phyloP scores from a whole-genome alignment of 768 basidiomycete genomes.

The Strobilomyces echinocephalus region DNA sequence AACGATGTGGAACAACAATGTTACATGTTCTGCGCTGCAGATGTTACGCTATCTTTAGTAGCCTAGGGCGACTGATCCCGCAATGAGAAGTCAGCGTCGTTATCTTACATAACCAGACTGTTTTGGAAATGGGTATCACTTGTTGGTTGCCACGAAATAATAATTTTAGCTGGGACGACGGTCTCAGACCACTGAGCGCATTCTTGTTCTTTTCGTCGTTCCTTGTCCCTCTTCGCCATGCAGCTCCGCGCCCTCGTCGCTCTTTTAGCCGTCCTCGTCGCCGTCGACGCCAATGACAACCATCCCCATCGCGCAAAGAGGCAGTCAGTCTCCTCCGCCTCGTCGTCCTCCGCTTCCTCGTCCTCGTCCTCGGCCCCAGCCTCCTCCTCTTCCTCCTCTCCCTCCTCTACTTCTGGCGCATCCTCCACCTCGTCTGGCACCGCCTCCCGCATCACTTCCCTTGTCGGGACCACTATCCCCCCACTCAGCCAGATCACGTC shows the following conservation, averaged over 20 bases:
- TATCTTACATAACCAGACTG: too few species aligned
- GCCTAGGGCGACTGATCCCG: too few species aligned
- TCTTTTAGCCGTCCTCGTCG: conserved; percentile 41
- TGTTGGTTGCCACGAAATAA: background rate
- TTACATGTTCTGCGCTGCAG: too few species aligned
- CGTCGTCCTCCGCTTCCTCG: conserved; percentile 4
- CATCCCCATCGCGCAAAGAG: conserved; percentile 39
- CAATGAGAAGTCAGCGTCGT: too few species aligned
- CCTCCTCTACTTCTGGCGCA: background rate
- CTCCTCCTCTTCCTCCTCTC: background rate
- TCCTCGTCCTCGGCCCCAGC: conserved; percentile 2
- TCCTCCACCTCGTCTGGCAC: conserved; percentile 6
- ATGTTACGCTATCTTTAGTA: too few species aligned
- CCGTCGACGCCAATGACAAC: conserved; percentile 36
- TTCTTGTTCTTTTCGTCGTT: background rate
- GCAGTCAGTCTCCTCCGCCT: conserved; percentile 21
- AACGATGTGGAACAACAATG: too few species aligned
- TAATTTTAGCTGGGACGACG: background rate
- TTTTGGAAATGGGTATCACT: too few species aligned
- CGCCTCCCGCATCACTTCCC: conserved; percentile 19
- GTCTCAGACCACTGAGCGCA: background rate
- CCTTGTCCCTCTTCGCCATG: conserved; percentile 31
- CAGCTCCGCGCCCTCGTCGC: conserved; percentile 40
- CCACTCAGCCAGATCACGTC: conserved; percentile 55
- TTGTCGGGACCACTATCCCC: conserved; percentile 46